These are phyloP conservation scores for Diaporthe humulicola DNA, from an alignment of 2,329 filamentous ascomycete genomes.

Conservation along the genomic window DNA sequence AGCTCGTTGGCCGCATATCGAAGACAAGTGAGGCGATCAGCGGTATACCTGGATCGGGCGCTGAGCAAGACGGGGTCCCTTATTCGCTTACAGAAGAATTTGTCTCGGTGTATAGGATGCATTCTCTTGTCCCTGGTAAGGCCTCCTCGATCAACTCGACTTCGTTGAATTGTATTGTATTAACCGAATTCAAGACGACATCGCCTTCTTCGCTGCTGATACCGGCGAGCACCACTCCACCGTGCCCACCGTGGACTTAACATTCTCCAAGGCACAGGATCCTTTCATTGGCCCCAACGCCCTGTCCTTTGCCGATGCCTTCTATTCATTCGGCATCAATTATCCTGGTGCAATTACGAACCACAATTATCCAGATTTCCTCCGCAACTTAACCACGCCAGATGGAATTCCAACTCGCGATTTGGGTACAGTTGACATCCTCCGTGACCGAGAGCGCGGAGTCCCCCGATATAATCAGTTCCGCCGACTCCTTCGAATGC, in stretches of 20 bases:
- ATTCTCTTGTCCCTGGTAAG: slow-evolving; percentile 8
- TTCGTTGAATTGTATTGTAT: not conserved
- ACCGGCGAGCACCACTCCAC: slow-evolving; percentile 17
- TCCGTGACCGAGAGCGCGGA: slow-evolving; percentile 61
- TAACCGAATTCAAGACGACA: not conserved
- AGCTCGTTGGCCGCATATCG: slow-evolving; percentile 56
- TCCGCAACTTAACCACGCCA: not conserved
- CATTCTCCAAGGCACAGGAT: slow-evolving; percentile 10
- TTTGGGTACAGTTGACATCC: slow-evolving; percentile 60
- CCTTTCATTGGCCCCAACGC: not conserved
- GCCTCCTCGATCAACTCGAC: accelerated
- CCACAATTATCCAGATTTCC: not conserved
- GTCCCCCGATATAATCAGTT: slow-evolving; percentile 61
- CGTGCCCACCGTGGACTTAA: slow-evolving; percentile 7
- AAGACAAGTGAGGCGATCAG: slow-evolving; percentile 54
- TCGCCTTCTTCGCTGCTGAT: not conserved
- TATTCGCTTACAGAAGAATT: slow-evolving; percentile 23
- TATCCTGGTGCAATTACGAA: not conserved
- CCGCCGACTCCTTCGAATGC: slow-evolving; percentile 57
- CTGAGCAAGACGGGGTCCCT: slow-evolving; percentile 5
- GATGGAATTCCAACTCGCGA: slow-evolving; percentile 48
- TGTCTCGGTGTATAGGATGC: slow-evolving; percentile 15
- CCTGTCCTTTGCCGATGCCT: not conserved
- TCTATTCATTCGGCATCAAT: slow-evolving; percentile 20
- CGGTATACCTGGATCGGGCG: slow-evolving; percentile 42